A percentile compares a stretch with the other conserved stretches of the same genome.
Evolutionary conservation across 768 basidiomycete genomes (phyloP).

Genomic region (Termitomyces sp.): DNA sequence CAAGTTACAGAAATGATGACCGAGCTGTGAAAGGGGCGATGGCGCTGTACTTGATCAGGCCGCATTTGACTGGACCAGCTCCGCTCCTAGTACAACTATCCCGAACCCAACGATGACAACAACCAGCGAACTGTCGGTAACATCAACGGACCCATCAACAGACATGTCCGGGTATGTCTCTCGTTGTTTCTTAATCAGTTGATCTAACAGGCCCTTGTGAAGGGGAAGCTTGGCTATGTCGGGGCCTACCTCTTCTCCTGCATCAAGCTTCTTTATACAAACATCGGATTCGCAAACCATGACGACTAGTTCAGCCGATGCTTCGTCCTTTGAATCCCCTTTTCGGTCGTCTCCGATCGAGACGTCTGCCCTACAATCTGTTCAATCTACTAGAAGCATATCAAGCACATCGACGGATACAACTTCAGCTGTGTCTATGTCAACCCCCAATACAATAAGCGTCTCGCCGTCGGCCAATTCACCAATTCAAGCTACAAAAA

Average conservation of each 20-base stretch:
- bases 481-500: not conserved
- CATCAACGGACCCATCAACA: too few species aligned
- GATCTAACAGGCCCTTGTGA: not conserved
- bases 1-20: not conserved
- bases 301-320: not conserved
- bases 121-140: not conserved
- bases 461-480: not conserved
- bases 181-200: not conserved
- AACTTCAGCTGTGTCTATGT: not conserved
- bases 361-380: not conserved
- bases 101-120: fast-evolving
- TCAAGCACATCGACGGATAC: not conserved
- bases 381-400: not conserved
- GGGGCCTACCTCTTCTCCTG: not conserved
- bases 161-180: not conserved
- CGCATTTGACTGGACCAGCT: not conserved
- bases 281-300: not conserved
- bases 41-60: not conserved
- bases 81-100: not conserved
- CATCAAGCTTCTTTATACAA: not conserved
- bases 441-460: not conserved
- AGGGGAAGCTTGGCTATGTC: not conserved
- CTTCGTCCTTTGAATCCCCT: too few species aligned
- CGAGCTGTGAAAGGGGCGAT: not conserved
- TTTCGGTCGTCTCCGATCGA: not conserved